phyloP scores from a whole-genome alignment of 441 rosid species.

The Dalechampia spathulata region DNA sequence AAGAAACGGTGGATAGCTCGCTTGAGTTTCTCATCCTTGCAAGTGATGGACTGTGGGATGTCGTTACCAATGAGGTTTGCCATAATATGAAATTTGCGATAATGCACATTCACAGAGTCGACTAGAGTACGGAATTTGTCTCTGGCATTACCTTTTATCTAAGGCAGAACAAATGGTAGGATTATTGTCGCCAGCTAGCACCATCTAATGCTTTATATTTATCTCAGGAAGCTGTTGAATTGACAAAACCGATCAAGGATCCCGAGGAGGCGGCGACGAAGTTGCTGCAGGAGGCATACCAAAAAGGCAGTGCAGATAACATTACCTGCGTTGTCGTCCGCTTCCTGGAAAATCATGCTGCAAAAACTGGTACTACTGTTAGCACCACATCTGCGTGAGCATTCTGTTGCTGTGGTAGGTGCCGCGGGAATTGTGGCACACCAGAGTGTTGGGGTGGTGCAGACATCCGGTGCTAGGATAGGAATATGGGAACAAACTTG shows the following conservation, averaged over 20 bases:
- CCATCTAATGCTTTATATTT: background rate
- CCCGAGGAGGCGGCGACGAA: constrained; percentile 84
- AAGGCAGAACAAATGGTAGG: background rate
- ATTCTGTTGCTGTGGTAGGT: background rate
- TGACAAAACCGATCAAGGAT: constrained; percentile 60
- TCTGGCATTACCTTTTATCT: background rate
- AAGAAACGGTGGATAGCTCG: constrained; percentile 77
- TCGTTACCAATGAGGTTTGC: constrained; percentile 84
- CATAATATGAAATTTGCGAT: background rate
- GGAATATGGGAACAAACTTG: constrained; percentile 14
- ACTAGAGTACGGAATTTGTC: background rate
- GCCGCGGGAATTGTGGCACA: constrained; percentile 5
- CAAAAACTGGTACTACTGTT: constrained; percentile 14
- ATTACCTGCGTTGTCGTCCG: constrained; percentile 94
- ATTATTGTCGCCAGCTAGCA: background rate
- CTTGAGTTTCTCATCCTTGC: constrained; percentile 97
- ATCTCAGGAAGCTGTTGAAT: constrained; percentile 81
- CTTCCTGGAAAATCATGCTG: constrained; percentile 51
- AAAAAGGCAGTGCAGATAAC: constrained; percentile 94
- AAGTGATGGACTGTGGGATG: constrained; percentile 99
- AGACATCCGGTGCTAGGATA: constrained; percentile 14
- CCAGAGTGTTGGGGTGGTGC: constrained; percentile 14
- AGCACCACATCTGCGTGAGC: constrained; percentile 19
- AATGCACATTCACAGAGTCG: background rate
- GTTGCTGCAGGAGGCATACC: constrained; percentile 80